phyloP scores from a whole-genome alignment of 257 asterid genomes.

The Solanum bulbocastanum region DNA sequence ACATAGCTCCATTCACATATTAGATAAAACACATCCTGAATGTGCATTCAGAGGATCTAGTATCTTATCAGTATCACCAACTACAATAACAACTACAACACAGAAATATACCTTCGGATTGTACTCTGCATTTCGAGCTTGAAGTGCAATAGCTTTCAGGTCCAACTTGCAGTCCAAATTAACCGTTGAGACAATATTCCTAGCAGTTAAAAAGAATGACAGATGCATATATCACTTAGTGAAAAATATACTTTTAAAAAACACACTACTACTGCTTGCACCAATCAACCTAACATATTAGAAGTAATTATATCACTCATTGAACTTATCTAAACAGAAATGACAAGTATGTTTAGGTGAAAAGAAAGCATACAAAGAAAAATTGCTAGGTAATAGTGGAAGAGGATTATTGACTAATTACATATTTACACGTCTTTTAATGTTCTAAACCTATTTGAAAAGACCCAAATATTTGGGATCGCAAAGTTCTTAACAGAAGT shows the following conservation, averaged over 20 bases:
- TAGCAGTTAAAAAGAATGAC: slow-evolving; percentile 2
- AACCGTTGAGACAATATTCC: slow-evolving; percentile 91
- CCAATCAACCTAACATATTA: not conserved
- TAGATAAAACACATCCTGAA: not conserved
- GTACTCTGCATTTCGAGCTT: slow-evolving; percentile 89
- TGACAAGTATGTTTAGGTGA: not conserved
- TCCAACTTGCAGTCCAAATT: slow-evolving; percentile 86
- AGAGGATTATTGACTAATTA: not conserved
- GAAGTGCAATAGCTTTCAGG: slow-evolving; percentile 84
- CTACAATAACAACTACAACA: not conserved
- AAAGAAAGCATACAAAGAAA: not conserved
- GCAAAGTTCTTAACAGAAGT: not conserved
- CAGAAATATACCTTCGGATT: slow-evolving; percentile 61
- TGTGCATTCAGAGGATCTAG: not conserved
- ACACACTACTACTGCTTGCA: not conserved
- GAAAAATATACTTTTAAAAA: not conserved
- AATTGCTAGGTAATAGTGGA: not conserved
- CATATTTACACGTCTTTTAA: not conserved
- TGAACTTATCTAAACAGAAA: not conserved
- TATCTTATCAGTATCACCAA: not conserved
- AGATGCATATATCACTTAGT: not conserved
- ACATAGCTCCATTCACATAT: not conserved
- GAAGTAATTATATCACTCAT: not conserved
- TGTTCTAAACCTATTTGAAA: not conserved
- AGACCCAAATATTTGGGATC: not conserved